Evolutionary conservation across 192 early-diverging fungal species (phyloP).

Genomic region (Tieghemiomyces parasiticus): DNA sequence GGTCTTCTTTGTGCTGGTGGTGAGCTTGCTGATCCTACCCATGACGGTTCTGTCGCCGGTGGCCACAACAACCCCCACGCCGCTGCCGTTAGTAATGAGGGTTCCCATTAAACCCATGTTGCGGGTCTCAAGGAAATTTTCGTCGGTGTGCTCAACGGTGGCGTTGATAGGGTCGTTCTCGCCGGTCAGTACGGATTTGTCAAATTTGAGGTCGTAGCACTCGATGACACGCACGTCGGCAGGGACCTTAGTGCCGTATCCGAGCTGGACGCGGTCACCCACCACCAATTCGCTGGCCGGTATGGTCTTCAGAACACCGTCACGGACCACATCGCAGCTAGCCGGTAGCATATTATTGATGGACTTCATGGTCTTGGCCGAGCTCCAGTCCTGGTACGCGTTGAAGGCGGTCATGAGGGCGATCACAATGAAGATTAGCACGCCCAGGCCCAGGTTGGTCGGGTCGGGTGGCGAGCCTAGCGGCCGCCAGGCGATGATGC

Average conservation of each 20-base stretch:
- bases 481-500: constrained; percentile 46
- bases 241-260: constrained; percentile 53
- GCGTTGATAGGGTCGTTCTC: constrained; percentile 50
- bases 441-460: constrained; percentile 38
- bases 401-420: constrained; percentile 48
- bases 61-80: constrained; percentile 54
- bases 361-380: constrained; percentile 47
- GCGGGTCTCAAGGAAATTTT: constrained; percentile 58
- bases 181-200: constrained; percentile 68
- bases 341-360: constrained; percentile 55
- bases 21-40: constrained; percentile 54
- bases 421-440: constrained; percentile 47
- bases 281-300: constrained; percentile 41
- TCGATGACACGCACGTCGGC: constrained; percentile 60
- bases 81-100: constrained; percentile 53
- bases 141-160: constrained; percentile 43
- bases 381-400: constrained; percentile 55
- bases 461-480: constrained; percentile 36
- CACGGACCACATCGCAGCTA: constrained; percentile 48
- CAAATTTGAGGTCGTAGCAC: constrained; percentile 51
- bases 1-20: not conserved
- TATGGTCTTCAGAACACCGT: constrained; percentile 34
- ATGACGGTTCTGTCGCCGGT: constrained; percentile 69
- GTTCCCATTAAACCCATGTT: constrained; percentile 71
- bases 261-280: constrained; percentile 59